Evolutionary conservation across 768 basidiomycete genomes (phyloP).

Genomic region (Tricholomella constricta): DNA sequence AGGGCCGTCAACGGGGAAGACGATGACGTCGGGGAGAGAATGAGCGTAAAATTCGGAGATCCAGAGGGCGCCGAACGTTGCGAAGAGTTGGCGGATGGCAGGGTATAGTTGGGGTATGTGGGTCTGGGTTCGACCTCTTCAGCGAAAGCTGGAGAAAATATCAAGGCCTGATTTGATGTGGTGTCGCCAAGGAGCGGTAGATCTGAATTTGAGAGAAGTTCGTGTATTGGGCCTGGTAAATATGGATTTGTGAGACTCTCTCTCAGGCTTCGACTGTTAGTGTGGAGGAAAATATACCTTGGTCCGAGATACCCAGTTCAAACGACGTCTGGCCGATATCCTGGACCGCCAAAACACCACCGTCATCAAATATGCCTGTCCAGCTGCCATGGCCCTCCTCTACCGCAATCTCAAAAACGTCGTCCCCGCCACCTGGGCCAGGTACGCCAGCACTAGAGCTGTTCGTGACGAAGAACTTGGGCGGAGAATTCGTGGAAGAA

Average conservation of each 20-base stretch:
- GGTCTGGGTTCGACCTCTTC: conserved; percentile 35
- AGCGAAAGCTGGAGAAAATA: conserved; percentile 66
- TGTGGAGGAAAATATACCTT: conserved; percentile 27
- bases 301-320: conserved; percentile 58
- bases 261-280: background rate
- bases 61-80: conserved; percentile 42
- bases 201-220: conserved; percentile 29
- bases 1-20: conserved; percentile 37
- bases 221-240: conserved; percentile 59
- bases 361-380: conserved; percentile 45
- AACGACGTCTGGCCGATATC: conserved; percentile 43
- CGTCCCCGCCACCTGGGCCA: conserved; percentile 35
- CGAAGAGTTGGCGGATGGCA: conserved; percentile 58
- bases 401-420: conserved; percentile 51
- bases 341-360: conserved; percentile 56
- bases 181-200: conserved; percentile 73
- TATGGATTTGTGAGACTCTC: background rate
- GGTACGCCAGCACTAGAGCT: conserved; percentile 38
- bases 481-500: conserved; percentile 32
- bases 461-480: conserved; percentile 65
- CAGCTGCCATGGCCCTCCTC: conserved; percentile 53
- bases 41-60: conserved; percentile 52
- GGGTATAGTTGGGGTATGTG: conserved; percentile 74
- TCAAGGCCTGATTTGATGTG: conserved; percentile 67
- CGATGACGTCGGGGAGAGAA: conserved; percentile 53